phyloP scores from a whole-genome alignment of 1,284 basidiomycete genomes.

The Cryptococcus depauperatus region DNA sequence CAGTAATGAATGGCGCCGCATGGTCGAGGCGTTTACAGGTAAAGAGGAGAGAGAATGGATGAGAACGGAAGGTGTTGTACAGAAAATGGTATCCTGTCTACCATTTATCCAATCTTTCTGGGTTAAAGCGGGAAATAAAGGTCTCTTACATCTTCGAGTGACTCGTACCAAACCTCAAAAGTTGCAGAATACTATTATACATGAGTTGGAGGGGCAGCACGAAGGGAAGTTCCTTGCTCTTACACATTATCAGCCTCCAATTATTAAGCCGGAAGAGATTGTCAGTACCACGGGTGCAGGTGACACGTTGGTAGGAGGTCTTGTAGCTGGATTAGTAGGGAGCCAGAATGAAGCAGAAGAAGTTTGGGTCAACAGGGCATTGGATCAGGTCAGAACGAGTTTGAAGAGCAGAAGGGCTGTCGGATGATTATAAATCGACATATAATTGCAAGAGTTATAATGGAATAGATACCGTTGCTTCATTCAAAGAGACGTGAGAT shows the following conservation, averaged over 20 bases:
- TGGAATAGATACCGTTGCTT: neutral
- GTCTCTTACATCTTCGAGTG: conserved; percentile 40
- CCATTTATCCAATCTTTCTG: conserved; percentile 72
- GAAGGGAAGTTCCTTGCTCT: conserved; percentile 45
- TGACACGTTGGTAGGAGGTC: conserved; percentile 72
- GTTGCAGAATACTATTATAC: conserved; percentile 4
- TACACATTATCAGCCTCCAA: conserved; percentile 60
- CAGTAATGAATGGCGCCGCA: conserved; percentile 56
- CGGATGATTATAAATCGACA: conserved; percentile 9
- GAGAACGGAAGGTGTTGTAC: conserved; percentile 57
- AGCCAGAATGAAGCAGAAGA: conserved; percentile 9
- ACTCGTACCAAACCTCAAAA: neutral
- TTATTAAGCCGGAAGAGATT: conserved; percentile 47
- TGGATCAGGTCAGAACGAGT: conserved; percentile 27
- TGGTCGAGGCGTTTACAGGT: conserved; percentile 56
- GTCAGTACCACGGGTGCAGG: conserved; percentile 83
- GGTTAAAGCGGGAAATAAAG: conserved; percentile 67
- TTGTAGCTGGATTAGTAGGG: conserved; percentile 45
- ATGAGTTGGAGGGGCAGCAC: conserved; percentile 10
- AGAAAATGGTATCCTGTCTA: conserved; percentile 69
- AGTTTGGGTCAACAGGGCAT: conserved; percentile 24
- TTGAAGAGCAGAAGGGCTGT: conserved; percentile 29
- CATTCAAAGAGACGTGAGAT: neutral
- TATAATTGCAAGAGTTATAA: neutral
- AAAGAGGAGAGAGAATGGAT: conserved; percentile 55